Base-by-base conservation (phyloP, 2,329 filamentous ascomycete genomes). In the Albifimbria verrucaria region DNA sequence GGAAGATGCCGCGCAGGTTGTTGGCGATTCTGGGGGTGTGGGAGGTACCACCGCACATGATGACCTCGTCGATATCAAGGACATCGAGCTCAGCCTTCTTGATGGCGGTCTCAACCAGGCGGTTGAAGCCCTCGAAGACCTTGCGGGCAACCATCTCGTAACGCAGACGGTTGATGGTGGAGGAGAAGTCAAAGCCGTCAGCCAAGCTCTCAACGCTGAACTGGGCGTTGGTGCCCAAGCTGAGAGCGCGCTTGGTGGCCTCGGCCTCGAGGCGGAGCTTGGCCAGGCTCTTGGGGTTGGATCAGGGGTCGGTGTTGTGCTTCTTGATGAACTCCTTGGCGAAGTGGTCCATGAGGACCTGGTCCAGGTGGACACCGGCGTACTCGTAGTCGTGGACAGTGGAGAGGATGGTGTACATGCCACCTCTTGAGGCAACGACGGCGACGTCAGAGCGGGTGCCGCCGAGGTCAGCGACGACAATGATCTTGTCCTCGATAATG, bases 311-410 rank as follows among this genome's bases (percentile, higher is more conserved):
- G 53, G 84, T 84, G 77, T 87, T 88, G 82, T 97, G 85, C 82
- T 96, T 96, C 84, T 99, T 97, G 68, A 94, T 83, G 77, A 99
- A 99, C 75, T 99, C 94, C 81, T 99, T 99, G 63, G 93, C 89
- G 64, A 97, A 97, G 79, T 97, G 88, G 70, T 99, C 93, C 70
- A 96, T 89, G 54, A 99, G 81, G 48, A 93, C 88, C 70, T 94
- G 83, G 77, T 99, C 94, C 53, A 99, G 81, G 60, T 92, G 86
- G 32, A 85, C 81, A 66, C 94, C 94, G 52, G 90, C 87, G 62
- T 93, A 89, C 68, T 97, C 92, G 75, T 96, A 97, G 78, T 99
- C 94, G 77, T 97, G 94, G 25, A 88, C 85, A 12, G 93, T 96
- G 20, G 94, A 92, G 54, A 99, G 81, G 64, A 97, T 86, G 55